Percentiles rank a stretch among this genome's conserved stretches.
These are phyloP conservation scores for Syncephalastrum contaminatum DNA, from an alignment of 371 early-diverging fungal species.

Conservation along the genomic window DNA sequence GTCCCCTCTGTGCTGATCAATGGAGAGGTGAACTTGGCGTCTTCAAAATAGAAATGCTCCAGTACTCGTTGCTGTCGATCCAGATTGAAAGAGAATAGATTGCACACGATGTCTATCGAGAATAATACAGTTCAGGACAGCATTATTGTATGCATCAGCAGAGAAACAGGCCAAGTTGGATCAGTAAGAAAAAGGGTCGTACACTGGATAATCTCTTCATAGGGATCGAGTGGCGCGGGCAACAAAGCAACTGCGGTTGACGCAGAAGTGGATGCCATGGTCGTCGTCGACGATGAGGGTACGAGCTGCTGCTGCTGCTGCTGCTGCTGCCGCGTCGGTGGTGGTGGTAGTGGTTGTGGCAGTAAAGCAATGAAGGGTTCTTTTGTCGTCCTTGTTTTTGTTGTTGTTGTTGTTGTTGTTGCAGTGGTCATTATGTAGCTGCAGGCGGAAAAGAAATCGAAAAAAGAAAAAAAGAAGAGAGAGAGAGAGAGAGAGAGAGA, in stretches of 20 bases:
- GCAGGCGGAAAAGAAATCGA: neutral
- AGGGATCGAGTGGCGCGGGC: neutral
- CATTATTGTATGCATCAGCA: neutral
- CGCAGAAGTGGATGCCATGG: neutral
- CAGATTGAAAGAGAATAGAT: constrained; percentile 40
- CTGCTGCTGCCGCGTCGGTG: no score
- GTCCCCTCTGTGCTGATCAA: constrained; percentile 48
- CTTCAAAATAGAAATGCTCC: constrained; percentile 37
- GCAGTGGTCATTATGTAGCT: no score
- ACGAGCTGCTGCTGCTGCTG: no score
- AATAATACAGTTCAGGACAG: constrained; percentile 1
- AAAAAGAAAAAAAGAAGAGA: constrained; percentile 4
- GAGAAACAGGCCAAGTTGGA: constrained; percentile 3
- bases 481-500: constrained; percentile 6
- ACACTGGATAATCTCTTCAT: constrained; percentile 5
- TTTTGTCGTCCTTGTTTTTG: no score
- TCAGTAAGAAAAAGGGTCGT: constrained; percentile 1
- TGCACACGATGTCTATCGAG: constrained; percentile 30
- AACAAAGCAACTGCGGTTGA: neutral
- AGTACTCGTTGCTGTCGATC: constrained; percentile 31
- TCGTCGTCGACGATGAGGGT: constrained; percentile 5
- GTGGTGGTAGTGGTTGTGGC: no score
- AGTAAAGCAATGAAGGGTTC: no score
- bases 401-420: no score
- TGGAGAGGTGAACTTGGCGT: constrained; percentile 45